Percentiles rank a stretch among this genome's conserved stretches.
phyloP scores from a whole-genome alignment of 139 green algal species.

The Chlorella sp. region DNA sequence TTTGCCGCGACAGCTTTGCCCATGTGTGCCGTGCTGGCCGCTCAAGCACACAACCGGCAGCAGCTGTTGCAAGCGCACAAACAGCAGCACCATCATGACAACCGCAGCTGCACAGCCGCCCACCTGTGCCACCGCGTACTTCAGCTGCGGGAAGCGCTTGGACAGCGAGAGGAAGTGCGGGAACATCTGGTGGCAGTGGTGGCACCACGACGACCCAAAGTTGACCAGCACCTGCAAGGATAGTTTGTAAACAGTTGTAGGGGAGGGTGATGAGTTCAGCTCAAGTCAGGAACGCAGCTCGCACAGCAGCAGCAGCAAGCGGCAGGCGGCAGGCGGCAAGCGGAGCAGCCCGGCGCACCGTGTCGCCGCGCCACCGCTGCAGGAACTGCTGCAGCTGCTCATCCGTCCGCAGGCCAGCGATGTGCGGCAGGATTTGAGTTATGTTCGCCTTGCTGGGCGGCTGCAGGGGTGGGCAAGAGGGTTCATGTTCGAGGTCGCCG shows the following conservation, averaged over 20 bases:
- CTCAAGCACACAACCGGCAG: not conserved
- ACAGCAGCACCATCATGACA: no score
- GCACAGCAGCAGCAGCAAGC: not conserved
- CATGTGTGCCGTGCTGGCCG: no score
- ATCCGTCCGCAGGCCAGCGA: conserved; percentile 45
- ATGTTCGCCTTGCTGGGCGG: conserved; percentile 23
- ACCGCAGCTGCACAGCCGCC: not conserved
- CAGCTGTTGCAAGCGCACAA: not conserved
- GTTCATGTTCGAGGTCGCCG: not conserved
- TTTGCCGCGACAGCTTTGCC: no score
- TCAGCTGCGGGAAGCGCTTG: conserved; percentile 57
- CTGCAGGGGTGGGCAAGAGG: conserved; percentile 17
- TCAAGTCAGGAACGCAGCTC: not conserved
- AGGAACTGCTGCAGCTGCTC: conserved; percentile 44
- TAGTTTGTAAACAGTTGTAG: not conserved
- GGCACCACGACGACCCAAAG: conserved; percentile 61
- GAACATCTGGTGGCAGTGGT: conserved; percentile 57
- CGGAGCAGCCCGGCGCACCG: not conserved
- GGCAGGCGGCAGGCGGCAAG: not conserved
- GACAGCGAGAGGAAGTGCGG: conserved; percentile 46
- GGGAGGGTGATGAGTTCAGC: no score
- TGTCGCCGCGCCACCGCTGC: not conserved
- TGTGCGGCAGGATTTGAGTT: conserved; percentile 44
- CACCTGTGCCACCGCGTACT: conserved; percentile 80
- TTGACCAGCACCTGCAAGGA: conserved; percentile 50